These are phyloP conservation scores for Incumbomyces delicatus DNA, from an alignment of 2,329 filamentous ascomycete genomes.

Conservation along the genomic window DNA sequence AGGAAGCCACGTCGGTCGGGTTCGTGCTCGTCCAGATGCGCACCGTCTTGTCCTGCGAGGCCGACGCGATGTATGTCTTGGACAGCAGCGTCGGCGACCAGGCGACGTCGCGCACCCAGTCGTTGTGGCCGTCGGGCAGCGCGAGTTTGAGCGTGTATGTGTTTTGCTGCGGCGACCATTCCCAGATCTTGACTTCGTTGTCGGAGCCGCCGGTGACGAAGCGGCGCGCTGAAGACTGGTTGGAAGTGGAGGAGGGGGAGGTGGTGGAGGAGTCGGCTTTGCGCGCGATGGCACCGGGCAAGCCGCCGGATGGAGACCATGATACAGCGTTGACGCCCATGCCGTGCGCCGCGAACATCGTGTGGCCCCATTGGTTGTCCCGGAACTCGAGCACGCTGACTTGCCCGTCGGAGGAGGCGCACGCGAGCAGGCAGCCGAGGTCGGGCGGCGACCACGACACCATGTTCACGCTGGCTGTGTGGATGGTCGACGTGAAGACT, in stretches of 20 bases:
- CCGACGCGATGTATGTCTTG: constrained; percentile 93
- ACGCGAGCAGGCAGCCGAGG: constrained; percentile 85
- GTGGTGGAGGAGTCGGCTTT: constrained; percentile 40
- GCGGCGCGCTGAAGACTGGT: constrained; percentile 46
- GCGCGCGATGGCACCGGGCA: constrained; percentile 75
- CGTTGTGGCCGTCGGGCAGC: constrained; percentile 66
- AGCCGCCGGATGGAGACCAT: constrained; percentile 75
- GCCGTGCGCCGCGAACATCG: constrained; percentile 82
- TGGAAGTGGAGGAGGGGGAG: too few relatives aligned
- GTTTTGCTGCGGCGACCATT: constrained; percentile 54
- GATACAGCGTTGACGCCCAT: constrained; percentile 92
- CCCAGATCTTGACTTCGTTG: constrained; percentile 89
- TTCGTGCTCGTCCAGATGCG: constrained; percentile 82
- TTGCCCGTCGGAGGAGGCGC: constrained; percentile 85
- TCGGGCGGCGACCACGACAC: constrained; percentile 97
- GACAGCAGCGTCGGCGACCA: constrained; percentile 93
- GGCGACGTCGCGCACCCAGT: constrained; percentile 96
- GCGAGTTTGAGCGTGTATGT: constrained; percentile 45
- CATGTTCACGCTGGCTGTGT: constrained; percentile 94
- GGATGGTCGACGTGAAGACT: constrained; percentile 85
- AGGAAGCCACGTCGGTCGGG: constrained; percentile 56
- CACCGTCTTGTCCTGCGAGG: constrained; percentile 93
- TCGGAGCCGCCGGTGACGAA: constrained; percentile 95
- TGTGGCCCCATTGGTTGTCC: constrained; percentile 85
- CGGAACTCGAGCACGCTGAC: constrained; percentile 94